Percentiles rank a stretch among this genome's conserved stretches.
Evolutionary conservation across 768 basidiomycete genomes (phyloP).

Genomic region (Boletus tylopilopsis): DNA sequence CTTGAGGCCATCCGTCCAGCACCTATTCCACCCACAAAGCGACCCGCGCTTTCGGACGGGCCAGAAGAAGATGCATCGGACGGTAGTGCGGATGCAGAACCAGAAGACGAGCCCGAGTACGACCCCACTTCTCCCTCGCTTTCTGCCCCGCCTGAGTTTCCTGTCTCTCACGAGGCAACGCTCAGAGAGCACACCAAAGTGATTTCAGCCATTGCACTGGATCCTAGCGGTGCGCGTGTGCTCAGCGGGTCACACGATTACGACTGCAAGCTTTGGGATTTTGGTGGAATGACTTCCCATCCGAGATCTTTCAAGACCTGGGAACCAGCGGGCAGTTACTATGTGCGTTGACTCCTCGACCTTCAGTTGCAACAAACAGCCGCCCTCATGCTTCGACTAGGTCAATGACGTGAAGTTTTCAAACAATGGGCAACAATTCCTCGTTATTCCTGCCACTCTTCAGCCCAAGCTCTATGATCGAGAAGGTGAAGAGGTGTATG

Average conservation of each 20-base stretch:
- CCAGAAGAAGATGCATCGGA: slow-evolving; percentile 24
- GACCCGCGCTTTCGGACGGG: slow-evolving; percentile 7
- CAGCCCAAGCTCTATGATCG: slow-evolving; percentile 88
- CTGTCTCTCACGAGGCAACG: slow-evolving; percentile 84
- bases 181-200: slow-evolving; percentile 97
- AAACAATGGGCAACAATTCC: slow-evolving; percentile 78
- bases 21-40: neutral
- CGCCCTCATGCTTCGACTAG: slow-evolving; percentile 36
- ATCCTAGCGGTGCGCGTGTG: slow-evolving; percentile 91
- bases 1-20: slow-evolving; percentile 21
- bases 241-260: slow-evolving; percentile 95
- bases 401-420: slow-evolving; percentile 91
- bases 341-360: slow-evolving; percentile 45
- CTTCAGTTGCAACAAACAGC: neutral
- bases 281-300: slow-evolving; percentile 91
- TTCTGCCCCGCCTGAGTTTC: slow-evolving; percentile 54
- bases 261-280: slow-evolving; percentile 98
- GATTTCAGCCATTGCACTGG: slow-evolving; percentile 86
- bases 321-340: slow-evolving; percentile 92
- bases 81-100: slow-evolving; percentile 17
- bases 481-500: slow-evolving; percentile 91
- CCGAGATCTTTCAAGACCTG: slow-evolving; percentile 95
- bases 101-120: slow-evolving; percentile 45
- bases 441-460: slow-evolving; percentile 83
- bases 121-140: slow-evolving; percentile 45